Evolutionary conservation across 495 filamentous ascomycete genomes (phyloP), one percentile per base, ranked within the genome.

Genomic region (Penicillium herquei): DNA sequence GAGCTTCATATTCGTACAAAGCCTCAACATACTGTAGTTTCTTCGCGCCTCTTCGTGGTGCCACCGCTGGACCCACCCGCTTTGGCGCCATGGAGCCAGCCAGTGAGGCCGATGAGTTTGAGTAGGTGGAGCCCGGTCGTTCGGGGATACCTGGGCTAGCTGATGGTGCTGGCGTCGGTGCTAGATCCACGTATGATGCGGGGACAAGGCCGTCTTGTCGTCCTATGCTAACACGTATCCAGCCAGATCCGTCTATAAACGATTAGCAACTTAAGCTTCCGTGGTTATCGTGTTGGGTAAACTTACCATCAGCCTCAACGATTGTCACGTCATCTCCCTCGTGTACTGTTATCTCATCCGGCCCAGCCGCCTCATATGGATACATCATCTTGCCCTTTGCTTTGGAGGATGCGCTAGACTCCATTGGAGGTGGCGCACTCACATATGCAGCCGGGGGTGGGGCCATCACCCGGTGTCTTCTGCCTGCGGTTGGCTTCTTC

Each of bases 11-110:
- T 31, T 93, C 91, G 64, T 97, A 98, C 67, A 97, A 39, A 3
- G 94, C 94, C 67, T 96, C 90, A 7, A 94, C 92, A 59, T 97
- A 95, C 64, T 88, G 88, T n/a, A 96, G 73, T 63, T 96, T 96
- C 84, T 96, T 96, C 12, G 92, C 94, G 9, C 92, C 93, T 8
- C 93, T 83, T 59, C 88, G 87, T 9, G 94, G 94, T 18, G 92
- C 95, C 12, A 98, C 94, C 0, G 87, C 92, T 0, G 94, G 94
- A 0, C 94, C 94, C 64, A 96, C 89, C 70, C 94, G 95, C 75
- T 95, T 96, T 3, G 64, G 52, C 10, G 69, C 65, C 4, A 73
- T 68, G 46, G 81, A 79, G 14, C 84, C 83, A 10, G 81, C 78
- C 14, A 90, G 68, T 1, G 87, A 92, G 9, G 84, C 86, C 1